Percentiles rank a stretch among this genome's conserved stretches.
Conservation (phyloP, 257 asterid genomes). For the Petunia axillaris region DNA sequence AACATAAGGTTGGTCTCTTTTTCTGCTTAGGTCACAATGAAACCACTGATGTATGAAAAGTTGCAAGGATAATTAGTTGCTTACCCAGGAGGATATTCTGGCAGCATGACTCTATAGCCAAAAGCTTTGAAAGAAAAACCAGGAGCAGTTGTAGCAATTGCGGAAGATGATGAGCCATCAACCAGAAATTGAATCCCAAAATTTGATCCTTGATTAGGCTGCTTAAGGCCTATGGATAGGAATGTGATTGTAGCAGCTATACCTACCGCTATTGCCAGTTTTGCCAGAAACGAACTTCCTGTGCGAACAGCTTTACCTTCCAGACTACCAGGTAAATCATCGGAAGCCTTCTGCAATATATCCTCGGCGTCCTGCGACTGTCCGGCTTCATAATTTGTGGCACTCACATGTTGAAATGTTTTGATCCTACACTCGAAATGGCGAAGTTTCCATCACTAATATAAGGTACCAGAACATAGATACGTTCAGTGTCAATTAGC, state of each 20-base stretch:
- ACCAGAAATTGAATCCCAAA: conserved; percentile 52
- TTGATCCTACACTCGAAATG: conserved; percentile 47
- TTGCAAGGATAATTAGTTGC: background rate
- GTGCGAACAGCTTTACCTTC: conserved; percentile 36
- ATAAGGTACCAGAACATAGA: background rate
- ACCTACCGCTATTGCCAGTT: conserved; percentile 61
- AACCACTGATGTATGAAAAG: background rate
- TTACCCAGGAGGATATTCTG: conserved; percentile 85
- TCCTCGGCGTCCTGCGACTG: conserved; percentile 38
- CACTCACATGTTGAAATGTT: conserved; percentile 45
- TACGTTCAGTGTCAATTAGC: conserved; percentile 13
- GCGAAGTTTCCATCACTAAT: background rate
- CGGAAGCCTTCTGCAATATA: conserved; percentile 39
- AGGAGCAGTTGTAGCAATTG: conserved; percentile 43
- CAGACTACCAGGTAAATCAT: conserved; percentile 33
- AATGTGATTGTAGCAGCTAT: conserved; percentile 68
- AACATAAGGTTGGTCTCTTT: background rate
- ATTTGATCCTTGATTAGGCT: conserved; percentile 53
- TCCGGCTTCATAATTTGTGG: conserved; percentile 38
- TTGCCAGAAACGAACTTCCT: conserved; percentile 61
- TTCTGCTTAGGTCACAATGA: conserved; percentile 9
- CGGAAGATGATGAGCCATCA: conserved; percentile 50
- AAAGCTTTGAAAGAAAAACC: conserved; percentile 73
- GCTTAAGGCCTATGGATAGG: conserved; percentile 50
- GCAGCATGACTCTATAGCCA: conserved; percentile 73